Evolutionary conservation across 1,284 basidiomycete species (phyloP), one percentile per base, ranked within the genome.

Genomic region (Ustilago lituana): DNA sequence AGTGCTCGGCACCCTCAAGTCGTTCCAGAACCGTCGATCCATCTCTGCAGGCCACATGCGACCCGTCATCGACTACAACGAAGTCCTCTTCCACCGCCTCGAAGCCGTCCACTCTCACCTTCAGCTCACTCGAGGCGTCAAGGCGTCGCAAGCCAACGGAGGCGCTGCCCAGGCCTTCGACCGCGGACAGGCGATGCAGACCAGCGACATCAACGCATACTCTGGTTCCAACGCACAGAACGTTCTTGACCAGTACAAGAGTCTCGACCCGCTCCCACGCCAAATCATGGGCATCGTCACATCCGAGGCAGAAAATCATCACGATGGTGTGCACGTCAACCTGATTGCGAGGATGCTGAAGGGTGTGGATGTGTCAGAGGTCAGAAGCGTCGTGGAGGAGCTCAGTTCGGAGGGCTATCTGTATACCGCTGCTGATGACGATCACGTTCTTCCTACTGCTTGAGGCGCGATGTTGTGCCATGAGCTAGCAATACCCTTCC

Each of bases 1-100:
- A n/a, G 88, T 96, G 22, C 87, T 91, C 32, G 96, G 95, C n/a
- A 86, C 86, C n/a, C 83, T 98, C 71, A 97, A 97, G 83, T 86
- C 86, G 7, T 97, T 96, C 82, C 88, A 88, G 37, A 88, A 87
- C 73, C 94, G 92, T 83, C 86, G 89, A 75, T 87, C 89, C 69
- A 87, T 97, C 67, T 88, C 90, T 24, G 63, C 74, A 3, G 77
- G 70, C 0, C 72, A 77, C 51, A 74, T 80, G 36, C 54, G 72
- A 14, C 84, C 85, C 5, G 84, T 91, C 36, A 86, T 84, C 26
- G 90, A 95, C 79, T 85, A 86, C 35, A 88, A 93, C 82, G 94
- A 98, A 82, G 84, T 92, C 37, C 89, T 89, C 75, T 94, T 91
- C 83, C 94, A 98, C 80, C 77, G 86, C 29, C 78, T 88, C 49